Conservation (phyloP, 177 flowering plant species). For the Vitis hybrid region DNA sequence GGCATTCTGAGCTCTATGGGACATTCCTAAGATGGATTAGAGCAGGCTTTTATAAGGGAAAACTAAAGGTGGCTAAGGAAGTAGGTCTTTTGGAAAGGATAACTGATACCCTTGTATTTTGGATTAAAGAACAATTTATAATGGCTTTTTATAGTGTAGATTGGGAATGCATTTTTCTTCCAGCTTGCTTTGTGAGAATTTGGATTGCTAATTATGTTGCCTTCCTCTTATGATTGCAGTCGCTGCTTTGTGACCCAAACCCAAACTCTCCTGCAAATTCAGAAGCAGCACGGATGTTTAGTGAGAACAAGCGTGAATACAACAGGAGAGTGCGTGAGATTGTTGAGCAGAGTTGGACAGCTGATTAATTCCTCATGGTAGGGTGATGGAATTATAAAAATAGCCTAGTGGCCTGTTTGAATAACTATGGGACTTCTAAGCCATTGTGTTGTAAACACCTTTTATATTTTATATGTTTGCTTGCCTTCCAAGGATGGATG, state of each 20-base stretch:
- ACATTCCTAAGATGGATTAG: too few relatives aligned
- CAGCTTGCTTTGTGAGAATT: not conserved
- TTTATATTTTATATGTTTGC: conserved; percentile 5
- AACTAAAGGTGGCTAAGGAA: too few relatives aligned
- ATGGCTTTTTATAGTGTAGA: too few relatives aligned
- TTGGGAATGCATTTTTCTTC: too few relatives aligned
- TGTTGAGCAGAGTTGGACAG: conserved; percentile 88
- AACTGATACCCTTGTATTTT: too few relatives aligned
- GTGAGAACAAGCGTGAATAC: conserved; percentile 78
- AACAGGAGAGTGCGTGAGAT: conserved; percentile 70
- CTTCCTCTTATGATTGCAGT: conserved; percentile 35
- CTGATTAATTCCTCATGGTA: conserved; percentile 32
- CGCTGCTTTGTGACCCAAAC: conserved; percentile 77
- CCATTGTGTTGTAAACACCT: conserved; percentile 11
- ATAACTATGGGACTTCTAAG: conserved; percentile 2
- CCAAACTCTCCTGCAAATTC: conserved; percentile 84
- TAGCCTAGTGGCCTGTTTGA: conserved; percentile 2
- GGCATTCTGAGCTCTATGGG: too few relatives aligned
- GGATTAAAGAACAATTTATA: too few relatives aligned
- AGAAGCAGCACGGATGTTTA: conserved; percentile 77
- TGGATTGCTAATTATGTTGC: not conserved
- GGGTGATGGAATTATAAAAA: conserved; percentile 1
- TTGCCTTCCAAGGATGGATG: not conserved
- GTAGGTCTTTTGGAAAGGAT: too few relatives aligned
- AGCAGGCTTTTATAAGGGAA: too few relatives aligned